These are phyloP conservation scores for Diutina rugosa DNA, from an alignment of 1,139 yeast species.

Conservation along the genomic window DNA sequence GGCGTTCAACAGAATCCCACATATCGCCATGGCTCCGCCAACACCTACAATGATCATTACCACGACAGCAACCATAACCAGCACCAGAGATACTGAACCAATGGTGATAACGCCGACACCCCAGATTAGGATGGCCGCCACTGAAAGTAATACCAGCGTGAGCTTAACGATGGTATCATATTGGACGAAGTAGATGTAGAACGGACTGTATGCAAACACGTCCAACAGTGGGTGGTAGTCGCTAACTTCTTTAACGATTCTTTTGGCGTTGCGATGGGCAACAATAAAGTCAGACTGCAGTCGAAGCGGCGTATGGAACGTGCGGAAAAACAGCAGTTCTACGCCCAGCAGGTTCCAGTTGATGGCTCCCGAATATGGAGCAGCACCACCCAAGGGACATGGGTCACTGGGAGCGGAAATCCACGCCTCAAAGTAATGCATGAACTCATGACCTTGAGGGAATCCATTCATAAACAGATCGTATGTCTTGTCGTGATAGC, in stretches of 20 bases:
- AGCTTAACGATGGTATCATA: constrained; percentile 50
- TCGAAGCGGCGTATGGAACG: constrained; percentile 69
- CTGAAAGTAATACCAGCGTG: constrained; percentile 40
- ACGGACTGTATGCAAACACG: constrained; percentile 86
- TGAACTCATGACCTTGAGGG: constrained; percentile 66
- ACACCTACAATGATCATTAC: constrained; percentile 55
- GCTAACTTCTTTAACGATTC: constrained; percentile 52
- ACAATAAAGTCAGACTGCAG: constrained; percentile 76
- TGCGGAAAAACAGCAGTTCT: constrained; percentile 55
- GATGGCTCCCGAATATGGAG: constrained; percentile 67
- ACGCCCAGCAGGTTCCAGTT: constrained; percentile 30
- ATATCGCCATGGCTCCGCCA: constrained; percentile 67
- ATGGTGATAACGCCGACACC: constrained; percentile 41
- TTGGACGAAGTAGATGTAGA: constrained; percentile 87
- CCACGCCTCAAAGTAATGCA: constrained; percentile 70
- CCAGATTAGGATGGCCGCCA: constrained; percentile 47
- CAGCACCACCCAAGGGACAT: constrained; percentile 93
- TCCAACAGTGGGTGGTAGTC: constrained; percentile 23
- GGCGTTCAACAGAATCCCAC: constrained; percentile 75
- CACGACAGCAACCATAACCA: constrained; percentile 46
- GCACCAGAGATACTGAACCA: constrained; percentile 54
- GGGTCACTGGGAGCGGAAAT: constrained; percentile 76
- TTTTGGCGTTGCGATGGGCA: constrained; percentile 64
- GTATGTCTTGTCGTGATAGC: constrained; percentile 54
- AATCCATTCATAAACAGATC: constrained; percentile 69